Evolutionary conservation across 108 stramenopile genomes (phyloP), one percentile per base, ranked within the genome.

Genomic region (Skeletonema menzelii): DNA sequence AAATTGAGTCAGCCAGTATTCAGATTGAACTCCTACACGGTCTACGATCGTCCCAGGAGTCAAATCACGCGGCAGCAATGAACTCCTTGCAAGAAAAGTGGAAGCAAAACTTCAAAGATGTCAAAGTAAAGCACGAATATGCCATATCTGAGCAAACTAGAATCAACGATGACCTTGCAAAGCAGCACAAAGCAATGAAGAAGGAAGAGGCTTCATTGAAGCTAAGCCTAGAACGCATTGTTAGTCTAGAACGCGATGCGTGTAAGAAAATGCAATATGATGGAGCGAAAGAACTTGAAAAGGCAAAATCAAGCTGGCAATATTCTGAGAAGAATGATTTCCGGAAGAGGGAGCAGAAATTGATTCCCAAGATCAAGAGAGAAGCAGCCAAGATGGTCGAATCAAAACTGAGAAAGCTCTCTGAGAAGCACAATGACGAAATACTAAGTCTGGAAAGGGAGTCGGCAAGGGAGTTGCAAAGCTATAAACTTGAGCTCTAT

Each of bases 341-440:
- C 28, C 67, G 63, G 37, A 69, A 55, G 53, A 66, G 60, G 22
- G 72, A 73, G 8, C 67, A 49, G 15, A 73, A 69, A 42, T n/a
- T 80, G 31, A 73, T 67, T 40, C 27, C 55, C 15, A 73, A 80
- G 35, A 22, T 80, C 17, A 80, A 80, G 46, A 34, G 53, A 34
- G 67, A 80, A 26, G 79, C 79, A 10, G 79, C 79, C 15, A 80
- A 73, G 55, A 35, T 40, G 24, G 38, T 80, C 13, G 79, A 80
- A 31, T 61, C 72, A 5, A 68, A 73, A 26, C 46, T 80, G 5
- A 56, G 57, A 6, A 53, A 63, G 46, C 42, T 80, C 10, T 63
- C 69, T 28, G 72, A 73, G 14, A 73, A 22, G n/a, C 56, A 80
- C 27, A 56, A 68, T 1, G 72, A 73, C 34, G 79, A 74, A 22